Evolutionary conservation across 208 protist species (phyloP).

Genomic region (Leishmania martiniquensis): DNA sequence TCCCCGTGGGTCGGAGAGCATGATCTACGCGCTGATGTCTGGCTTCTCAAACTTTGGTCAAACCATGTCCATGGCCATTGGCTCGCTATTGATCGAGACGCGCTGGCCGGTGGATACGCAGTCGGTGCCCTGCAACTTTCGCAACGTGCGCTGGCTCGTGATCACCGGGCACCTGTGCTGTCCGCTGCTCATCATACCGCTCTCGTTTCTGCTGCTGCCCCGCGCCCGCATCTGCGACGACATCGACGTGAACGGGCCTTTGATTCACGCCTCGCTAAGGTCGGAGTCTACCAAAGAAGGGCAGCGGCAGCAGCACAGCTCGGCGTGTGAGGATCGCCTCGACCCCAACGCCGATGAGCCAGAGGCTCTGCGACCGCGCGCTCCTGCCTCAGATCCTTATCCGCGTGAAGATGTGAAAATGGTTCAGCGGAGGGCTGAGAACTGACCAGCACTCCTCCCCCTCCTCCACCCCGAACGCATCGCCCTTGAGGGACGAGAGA

Average conservation of each 20-base stretch:
- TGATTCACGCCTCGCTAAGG: slow-evolving; percentile 15
- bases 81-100: slow-evolving; percentile 53
- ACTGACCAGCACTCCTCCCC: no score
- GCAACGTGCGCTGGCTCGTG: slow-evolving; percentile 61
- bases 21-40: slow-evolving; percentile 78
- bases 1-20: slow-evolving; percentile 75
- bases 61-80: slow-evolving; percentile 41
- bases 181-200: slow-evolving; percentile 59
- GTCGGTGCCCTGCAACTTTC: slow-evolving; percentile 63
- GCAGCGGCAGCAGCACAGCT: not conserved
- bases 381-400: no score
- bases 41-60: slow-evolving; percentile 78
- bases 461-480: no score
- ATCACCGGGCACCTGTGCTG: slow-evolving; percentile 54
- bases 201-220: slow-evolving; percentile 69
- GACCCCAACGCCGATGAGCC: not conserved
- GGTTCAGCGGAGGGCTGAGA: no score
- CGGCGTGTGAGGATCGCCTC: not conserved
- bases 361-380: not conserved
- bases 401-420: no score
- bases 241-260: slow-evolving; percentile 50
- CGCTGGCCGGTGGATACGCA: slow-evolving; percentile 44
- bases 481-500: no score
- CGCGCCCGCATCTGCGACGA: slow-evolving; percentile 53
- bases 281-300: not conserved